Percentiles rank a stretch among this genome's conserved stretches.
Evolutionary conservation across 805 yeast genomes (phyloP).

Genomic region (Saccharomycopsis vini): DNA sequence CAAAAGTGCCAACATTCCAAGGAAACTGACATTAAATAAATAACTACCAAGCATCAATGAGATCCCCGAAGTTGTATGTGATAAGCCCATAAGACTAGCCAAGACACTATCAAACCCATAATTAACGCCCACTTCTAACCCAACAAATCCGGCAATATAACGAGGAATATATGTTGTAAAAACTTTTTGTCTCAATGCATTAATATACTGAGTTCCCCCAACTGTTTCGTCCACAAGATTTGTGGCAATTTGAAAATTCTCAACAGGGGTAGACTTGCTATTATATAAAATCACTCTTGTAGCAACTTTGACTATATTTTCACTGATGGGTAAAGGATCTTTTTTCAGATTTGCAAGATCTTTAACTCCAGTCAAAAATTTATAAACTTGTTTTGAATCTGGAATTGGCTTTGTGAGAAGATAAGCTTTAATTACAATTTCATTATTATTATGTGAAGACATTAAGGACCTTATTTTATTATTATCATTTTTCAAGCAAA

Average conservation of each 20-base stretch:
- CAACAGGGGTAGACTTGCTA: constrained; percentile 7
- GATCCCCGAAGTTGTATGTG: constrained; percentile 8
- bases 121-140: constrained; percentile 7
- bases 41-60: constrained; percentile 19
- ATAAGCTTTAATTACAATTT: constrained; percentile 8
- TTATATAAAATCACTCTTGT: constrained; percentile 14
- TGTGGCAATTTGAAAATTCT: constrained; percentile 16
- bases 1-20: constrained; percentile 12
- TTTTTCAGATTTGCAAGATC: not conserved
- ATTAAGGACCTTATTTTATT: no score
- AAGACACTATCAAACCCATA: constrained; percentile 7
- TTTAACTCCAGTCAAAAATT: not conserved
- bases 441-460: no score
- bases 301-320: constrained; percentile 15
- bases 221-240: constrained; percentile 12
- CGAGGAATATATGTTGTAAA: constrained; percentile 12
- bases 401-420: constrained; percentile 15
- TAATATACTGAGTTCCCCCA: constrained; percentile 11
- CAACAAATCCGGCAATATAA: constrained; percentile 10
- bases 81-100: constrained; percentile 1
- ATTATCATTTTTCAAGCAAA: no score
- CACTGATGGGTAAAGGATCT: constrained; percentile 3
- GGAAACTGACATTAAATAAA: constrained; percentile 16
- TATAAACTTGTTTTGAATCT: constrained; percentile 10
- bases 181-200: constrained; percentile 7